Conservation (phyloP, 208 protist species). For the Vickermania spadyakhi region DNA sequence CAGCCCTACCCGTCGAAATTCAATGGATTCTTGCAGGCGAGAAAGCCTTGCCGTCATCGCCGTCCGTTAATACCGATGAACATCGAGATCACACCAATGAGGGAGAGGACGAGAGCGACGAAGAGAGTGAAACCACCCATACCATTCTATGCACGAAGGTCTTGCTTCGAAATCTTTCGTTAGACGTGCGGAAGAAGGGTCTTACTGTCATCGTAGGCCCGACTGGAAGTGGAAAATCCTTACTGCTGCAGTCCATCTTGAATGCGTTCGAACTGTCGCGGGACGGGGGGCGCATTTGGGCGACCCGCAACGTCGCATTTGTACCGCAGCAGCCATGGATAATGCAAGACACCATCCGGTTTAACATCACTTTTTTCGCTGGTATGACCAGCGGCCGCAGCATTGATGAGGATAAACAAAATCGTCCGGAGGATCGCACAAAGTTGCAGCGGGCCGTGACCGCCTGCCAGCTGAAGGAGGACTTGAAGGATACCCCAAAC, state of each 20-base stretch:
- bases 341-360: slow-evolving; percentile 84
- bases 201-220: slow-evolving; percentile 57
- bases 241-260: slow-evolving; percentile 31
- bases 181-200: slow-evolving; percentile 32
- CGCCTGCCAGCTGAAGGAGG: slow-evolving; percentile 45
- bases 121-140: background rate
- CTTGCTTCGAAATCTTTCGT: slow-evolving; percentile 24
- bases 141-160: background rate
- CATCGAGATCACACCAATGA: background rate
- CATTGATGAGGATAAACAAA: slow-evolving; percentile 13
- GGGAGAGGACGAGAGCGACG: background rate
- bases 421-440: background rate
- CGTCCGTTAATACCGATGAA: background rate
- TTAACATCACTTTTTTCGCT: slow-evolving; percentile 90
- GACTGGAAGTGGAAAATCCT: slow-evolving; percentile 69
- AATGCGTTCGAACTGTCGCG: slow-evolving; percentile 21
- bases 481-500: slow-evolving; percentile 50
- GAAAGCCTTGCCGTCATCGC: background rate
- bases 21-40: background rate
- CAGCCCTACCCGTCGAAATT: background rate
- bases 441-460: slow-evolving; percentile 9
- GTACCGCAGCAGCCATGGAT: slow-evolving; percentile 89
- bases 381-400: slow-evolving; percentile 30
- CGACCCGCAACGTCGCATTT: slow-evolving; percentile 60
- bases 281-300: slow-evolving; percentile 13